Conservation (phyloP, 129 eudicot species). For the Chrysanthemum seticuspe region DNA sequence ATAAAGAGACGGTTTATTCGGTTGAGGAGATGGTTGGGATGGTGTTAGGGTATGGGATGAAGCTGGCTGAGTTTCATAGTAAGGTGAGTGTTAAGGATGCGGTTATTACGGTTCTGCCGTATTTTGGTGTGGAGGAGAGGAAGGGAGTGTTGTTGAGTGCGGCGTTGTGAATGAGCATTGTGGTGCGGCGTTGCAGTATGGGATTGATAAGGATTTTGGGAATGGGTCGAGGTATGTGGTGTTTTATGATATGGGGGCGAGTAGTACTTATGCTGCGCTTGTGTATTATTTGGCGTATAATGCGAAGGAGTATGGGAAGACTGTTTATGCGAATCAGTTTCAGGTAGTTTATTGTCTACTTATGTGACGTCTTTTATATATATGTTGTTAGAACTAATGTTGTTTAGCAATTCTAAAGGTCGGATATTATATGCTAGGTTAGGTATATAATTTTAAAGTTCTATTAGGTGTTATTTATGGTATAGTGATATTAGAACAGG, state of each 20-base stretch:
- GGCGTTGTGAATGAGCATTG: too few relatives aligned
- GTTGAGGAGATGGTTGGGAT: slow-evolving; percentile 81
- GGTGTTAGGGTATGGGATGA: slow-evolving; percentile 59
- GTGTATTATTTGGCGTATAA: slow-evolving; percentile 88
- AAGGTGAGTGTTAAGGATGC: slow-evolving; percentile 52
- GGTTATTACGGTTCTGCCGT: too few relatives aligned
- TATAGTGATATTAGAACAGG: too few relatives aligned
- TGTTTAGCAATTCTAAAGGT: background rate
- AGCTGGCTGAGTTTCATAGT: slow-evolving; percentile 72
- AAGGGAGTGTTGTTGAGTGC: too few relatives aligned
- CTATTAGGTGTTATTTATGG: too few relatives aligned
- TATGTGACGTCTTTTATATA: slow-evolving; percentile 7
- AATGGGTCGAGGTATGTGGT: slow-evolving; percentile 66
- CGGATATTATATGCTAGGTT: slow-evolving; percentile 11
- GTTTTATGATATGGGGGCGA: slow-evolving; percentile 94
- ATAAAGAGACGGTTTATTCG: slow-evolving; percentile 50
- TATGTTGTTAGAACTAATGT: background rate
- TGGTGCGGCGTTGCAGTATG: too few relatives aligned
- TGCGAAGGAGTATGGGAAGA: slow-evolving; percentile 87
- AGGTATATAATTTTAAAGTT: too few relatives aligned
- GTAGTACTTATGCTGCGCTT: slow-evolving; percentile 93
- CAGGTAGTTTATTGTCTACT: slow-evolving; percentile 52
- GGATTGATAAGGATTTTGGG: too few relatives aligned
- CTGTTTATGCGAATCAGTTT: slow-evolving; percentile 79
- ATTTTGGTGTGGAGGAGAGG: too few relatives aligned